Base-by-base conservation (phyloP, 192 early-diverging fungal species). In the Borealophlyctis nickersoniae region DNA sequence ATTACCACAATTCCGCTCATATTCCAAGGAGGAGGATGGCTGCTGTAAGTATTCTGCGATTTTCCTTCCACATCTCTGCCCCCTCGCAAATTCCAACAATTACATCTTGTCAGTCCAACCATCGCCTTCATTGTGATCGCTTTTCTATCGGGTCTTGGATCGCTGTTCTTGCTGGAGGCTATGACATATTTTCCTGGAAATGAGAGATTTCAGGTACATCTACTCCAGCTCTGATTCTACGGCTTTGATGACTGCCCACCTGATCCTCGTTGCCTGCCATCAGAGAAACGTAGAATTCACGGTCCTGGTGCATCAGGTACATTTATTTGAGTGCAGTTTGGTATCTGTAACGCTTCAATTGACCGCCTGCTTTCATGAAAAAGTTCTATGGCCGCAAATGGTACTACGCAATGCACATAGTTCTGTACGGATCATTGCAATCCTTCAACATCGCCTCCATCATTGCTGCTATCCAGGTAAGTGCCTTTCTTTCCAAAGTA, bases 361-460 rank as follows among this genome's bases (percentile, higher is more conserved):
- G n/a, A n/a, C n/a, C n/a, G n/a, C n/a, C n/a, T n/a, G n/a, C n/a
- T n/a, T n/a, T n/a, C n/a, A n/a, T n/a, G n/a, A n/a, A 45, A 27
- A 24, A 66, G 52, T 89, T 83, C 58, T 80, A 88, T 45, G 88
- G 88, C 9, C 72, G 76, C 35, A 71, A 73, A 23, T 83, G 86
- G 62, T 86, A 88, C 59, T 72, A 73, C 24, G 9, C 86, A 13
- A 77, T 88, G 51, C 87, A 89, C 58, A 30, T 86, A 28, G 69
- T 86, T 31, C 71, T 89, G 45, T 91, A 80, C 62, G 73, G 88
- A 0, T 79, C 87, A 19, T 70, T 91, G 55, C 87, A 89, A 72
- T 82, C 83, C 4, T 80, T 86, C 59, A 89, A 79, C 66, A 79
- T 91, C 51, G 83, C 87, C 9, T 87, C 85, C 23, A 87, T 91